Evolutionary conservation across 345 rosid genomes (phyloP), one percentile per base, ranked within the genome.

Genomic region (Salix purpurea): DNA sequence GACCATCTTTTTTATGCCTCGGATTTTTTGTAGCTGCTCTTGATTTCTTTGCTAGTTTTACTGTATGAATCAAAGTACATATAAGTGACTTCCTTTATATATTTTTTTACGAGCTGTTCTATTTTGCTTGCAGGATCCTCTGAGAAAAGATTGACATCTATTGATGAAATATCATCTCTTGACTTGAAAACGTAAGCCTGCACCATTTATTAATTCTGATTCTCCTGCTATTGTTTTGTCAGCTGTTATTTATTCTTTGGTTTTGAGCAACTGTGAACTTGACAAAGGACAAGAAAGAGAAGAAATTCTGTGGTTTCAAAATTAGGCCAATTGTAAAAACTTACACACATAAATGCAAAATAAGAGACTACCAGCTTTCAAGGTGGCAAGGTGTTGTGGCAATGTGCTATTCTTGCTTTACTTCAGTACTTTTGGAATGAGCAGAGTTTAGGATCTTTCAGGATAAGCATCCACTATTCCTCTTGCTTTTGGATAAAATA

Each of bases 171-270:
- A 28, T 72, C 92, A 30, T 87, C 96, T 76, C 84, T 86, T 64
- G 92, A 92, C 83, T 83, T 89, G 65, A 88, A 91, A 87, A 83
- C 94, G 98, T 92, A 85, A 83, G 98, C 74, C 32, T 14, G 14
- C n/a, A 40, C 69, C 71, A 39, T 13, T 58, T 30, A 58, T 26
- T 64, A 46, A 36, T 26, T n/a, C 61, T 15, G n/a, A 50, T 32
- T 39, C 28, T 32, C 26, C 34, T n/a, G 30, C 2, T 39, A 21
- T 16, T 42, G 32, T 11, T n/a, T 32, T 13, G 5, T 67, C 26
- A 30, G 1, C 28, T 75, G 28, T 37, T 28, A 18, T 26, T 67
- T 56, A 9, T 16, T 68, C n/a, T 34, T 34, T 52, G 50, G 66
- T 19, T 72, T 56, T 23, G 71, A 34, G 66, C 32, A 26, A 66